Evolutionary conservation across 2,329 filamentous ascomycete genomes (phyloP), one percentile per base, ranked within the genome.

Genomic region (Monosporascus sp.): DNA sequence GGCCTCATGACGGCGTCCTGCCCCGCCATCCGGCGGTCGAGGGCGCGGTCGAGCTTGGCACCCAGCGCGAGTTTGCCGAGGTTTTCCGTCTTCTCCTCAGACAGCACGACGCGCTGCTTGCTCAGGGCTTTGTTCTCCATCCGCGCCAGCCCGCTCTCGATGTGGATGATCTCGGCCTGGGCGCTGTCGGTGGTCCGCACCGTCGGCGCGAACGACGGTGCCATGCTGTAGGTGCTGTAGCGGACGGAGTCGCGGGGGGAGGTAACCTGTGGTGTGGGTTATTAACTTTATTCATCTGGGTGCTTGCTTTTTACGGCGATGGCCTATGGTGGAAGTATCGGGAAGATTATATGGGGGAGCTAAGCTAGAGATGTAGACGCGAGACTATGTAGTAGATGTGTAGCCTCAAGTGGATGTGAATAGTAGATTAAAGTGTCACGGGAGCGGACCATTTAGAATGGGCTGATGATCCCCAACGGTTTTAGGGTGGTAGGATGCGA

Each of bases 41-140:
- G 82, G 22, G 92, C 91, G 56, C 92, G 85, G 70, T 96, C 91
- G 41, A 96, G 82, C 75, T 96, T 96, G 56, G 91, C 91, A 48
- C 91, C 89, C 50, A 96, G 81, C 38, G 91, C 91, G 54, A 96
- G 81, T 75, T 95, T 95, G 76, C 85, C 86, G 72, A 96, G 78
- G 68, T 88, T 86, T 65, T 90, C 88, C 20, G 80, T 84, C 79
- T 96, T 95, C 72, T 93, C 85, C 58, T 87, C 83, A 68, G 79
- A 88, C 58, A 92, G 83, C 53, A 84, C 78, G 66, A 92, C 92
- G 62, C 92, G 87, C 76, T 97, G 92, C 64, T 87, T 83, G 62
- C 84, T 77, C 27, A 96, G 84, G 48, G 88, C 88, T 73, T 90
- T 91, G 78, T 96, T 94, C 72, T 95, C 89, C 74, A 97, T 88